Conservation (phyloP, 768 basidiomycete species). For the Boletellus emodensis region DNA sequence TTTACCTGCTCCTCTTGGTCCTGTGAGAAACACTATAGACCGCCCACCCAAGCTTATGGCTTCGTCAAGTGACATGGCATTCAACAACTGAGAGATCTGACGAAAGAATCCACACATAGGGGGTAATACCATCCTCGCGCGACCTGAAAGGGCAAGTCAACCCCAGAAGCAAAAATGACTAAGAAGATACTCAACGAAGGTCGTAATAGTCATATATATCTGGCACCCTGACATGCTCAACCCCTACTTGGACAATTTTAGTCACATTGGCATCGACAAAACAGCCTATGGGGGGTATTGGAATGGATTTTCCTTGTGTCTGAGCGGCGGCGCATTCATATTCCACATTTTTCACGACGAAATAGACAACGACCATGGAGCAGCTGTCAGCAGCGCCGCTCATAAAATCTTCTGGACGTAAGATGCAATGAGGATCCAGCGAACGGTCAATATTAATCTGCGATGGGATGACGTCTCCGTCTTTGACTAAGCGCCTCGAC, state of each 20-base stretch:
- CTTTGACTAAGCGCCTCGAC: slow-evolving; percentile 55
- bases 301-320: slow-evolving; percentile 45
- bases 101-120: slow-evolving; percentile 33
- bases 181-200: slow-evolving; percentile 39
- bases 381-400: not conserved
- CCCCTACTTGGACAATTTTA: slow-evolving; percentile 72
- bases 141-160: slow-evolving; percentile 23
- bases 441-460: slow-evolving; percentile 52
- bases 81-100: slow-evolving; percentile 53
- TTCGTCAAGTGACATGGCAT: slow-evolving; percentile 53
- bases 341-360: slow-evolving; percentile 75
- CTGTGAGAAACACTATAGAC: slow-evolving; percentile 73
- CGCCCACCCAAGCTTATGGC: slow-evolving; percentile 60
- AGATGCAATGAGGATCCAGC: slow-evolving; percentile 13
- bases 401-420: slow-evolving; percentile 6
- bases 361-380: slow-evolving; percentile 58
- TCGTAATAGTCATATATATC: slow-evolving; percentile 46
- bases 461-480: slow-evolving; percentile 70
- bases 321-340: slow-evolving; percentile 48
- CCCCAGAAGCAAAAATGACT: not conserved
- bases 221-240: slow-evolving; percentile 64
- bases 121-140: not conserved
- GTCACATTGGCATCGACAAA: slow-evolving; percentile 75
- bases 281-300: slow-evolving; percentile 74
- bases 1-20: slow-evolving; percentile 80